Conservation (phyloP, 169 alveolate species). For the Theileria annulata region DNA sequence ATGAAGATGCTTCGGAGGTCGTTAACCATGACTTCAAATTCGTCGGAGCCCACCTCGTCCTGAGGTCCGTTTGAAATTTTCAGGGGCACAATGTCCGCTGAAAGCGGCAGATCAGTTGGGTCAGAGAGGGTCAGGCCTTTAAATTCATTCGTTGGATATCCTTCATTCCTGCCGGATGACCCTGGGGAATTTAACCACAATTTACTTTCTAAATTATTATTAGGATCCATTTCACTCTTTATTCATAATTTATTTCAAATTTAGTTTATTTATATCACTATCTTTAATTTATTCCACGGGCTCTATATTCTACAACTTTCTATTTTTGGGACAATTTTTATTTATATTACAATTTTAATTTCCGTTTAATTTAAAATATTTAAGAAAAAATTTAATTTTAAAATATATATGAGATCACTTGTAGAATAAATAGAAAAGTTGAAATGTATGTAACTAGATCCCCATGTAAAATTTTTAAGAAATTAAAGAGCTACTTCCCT, state of each 20-base stretch:
- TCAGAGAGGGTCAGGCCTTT: constrained; percentile 10
- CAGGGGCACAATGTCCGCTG: constrained; percentile 49
- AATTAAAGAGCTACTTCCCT: constrained; percentile 44
- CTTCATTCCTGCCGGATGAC: background rate
- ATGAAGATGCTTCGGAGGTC: constrained; percentile 83
- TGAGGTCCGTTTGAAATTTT: constrained; percentile 1
- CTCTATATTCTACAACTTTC: background rate
- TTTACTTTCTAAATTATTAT: background rate
- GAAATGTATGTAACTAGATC: background rate
- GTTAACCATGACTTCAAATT: constrained; percentile 84
- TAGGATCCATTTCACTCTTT: background rate
- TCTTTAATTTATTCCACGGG: background rate
- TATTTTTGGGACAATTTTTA: background rate
- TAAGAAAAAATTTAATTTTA: too few species aligned
- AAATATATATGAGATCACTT: background rate
- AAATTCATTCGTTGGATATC: constrained; percentile 6
- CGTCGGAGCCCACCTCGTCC: constrained; percentile 58
- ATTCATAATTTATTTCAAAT: background rate
- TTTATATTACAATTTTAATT: too few species aligned
- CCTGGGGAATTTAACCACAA: constrained; percentile 19
- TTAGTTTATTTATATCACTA: background rate
- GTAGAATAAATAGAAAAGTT: background rate
- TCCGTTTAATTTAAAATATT: too few species aligned
- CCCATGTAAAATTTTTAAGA: background rate
- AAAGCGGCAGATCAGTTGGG: constrained; percentile 8